Base-by-base conservation (phyloP, 345 rosid species). In the Brassica carinata region DNA sequence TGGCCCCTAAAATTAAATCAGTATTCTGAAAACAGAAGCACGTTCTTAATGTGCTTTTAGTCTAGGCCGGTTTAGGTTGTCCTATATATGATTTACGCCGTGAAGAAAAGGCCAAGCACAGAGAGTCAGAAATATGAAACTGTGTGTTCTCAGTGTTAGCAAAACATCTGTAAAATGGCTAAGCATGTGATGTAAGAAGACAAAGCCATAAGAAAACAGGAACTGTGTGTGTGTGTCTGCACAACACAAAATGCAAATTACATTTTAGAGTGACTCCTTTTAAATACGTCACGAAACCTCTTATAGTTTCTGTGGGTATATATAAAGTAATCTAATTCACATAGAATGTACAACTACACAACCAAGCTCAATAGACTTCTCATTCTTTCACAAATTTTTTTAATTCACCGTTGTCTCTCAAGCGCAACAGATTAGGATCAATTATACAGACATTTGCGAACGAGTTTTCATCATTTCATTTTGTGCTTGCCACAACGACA, bases 181-280 rank as follows among this genome's bases (percentile, higher is more conserved):
- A 64, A 64, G 71, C 76, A 71, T 71, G 81, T 78, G 76, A 64
- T 10, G 65, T 26, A 71, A 77, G 76, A 64, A 19, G 53, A 78
- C 81, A 77, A 36, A 71, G 58, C 71, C 40, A 55, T 64, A 79
- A 59, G 68, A 67, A 73, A 55, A 79, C 73, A 79, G 51, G 63
- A 79, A 66, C 51, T 67, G 36, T 79, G 73, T 78, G 26, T 78
- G 26, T 23, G 75, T 69, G 72, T 57, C 72, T 34, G 36, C 58
- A 18, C 73, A 66, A 29, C 48, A 38, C 72, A 73, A 58, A 73
- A 72, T 79, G 82, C 77, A 79, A 58, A 9, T 5, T 67, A 79
- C 82, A 79, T 73, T 79, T 73, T 67, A 18, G 7, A 66, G 18
- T 23, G 8, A 27, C 14, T 40, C 59, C 59, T 5, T 65, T 48